phyloP scores from a whole-genome alignment of 139 green algal species.

The Closterium sp. region DNA sequence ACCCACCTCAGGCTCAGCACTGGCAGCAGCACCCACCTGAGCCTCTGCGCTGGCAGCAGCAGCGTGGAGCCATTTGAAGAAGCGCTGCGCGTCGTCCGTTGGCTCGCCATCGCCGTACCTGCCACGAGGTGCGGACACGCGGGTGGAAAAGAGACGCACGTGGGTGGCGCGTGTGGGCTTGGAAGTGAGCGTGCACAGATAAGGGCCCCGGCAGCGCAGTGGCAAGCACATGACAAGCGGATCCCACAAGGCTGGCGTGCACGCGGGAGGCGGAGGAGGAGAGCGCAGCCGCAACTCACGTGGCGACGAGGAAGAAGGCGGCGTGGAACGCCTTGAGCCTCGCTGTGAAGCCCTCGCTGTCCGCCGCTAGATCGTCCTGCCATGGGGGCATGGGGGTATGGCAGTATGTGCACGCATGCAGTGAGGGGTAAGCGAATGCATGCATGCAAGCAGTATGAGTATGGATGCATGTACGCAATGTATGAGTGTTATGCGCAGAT shows the following conservation, averaged over 20 bases:
- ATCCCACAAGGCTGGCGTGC: too few species aligned
- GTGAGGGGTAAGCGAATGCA: too few species aligned
- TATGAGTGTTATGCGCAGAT: too few species aligned
- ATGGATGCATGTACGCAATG: too few species aligned
- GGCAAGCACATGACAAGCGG: not conserved
- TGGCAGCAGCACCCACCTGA: not conserved
- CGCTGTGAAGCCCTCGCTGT: not conserved
- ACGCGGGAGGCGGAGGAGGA: not conserved
- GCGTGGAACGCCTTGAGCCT: not conserved
- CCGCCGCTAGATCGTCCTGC: not conserved
- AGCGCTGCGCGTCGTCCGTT: slow-evolving; percentile 84
- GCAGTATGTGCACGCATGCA: too few species aligned
- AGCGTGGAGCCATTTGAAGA: slow-evolving; percentile 76
- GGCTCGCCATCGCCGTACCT: slow-evolving; percentile 94
- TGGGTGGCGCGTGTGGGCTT: not conserved
- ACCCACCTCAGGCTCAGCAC: too few species aligned
- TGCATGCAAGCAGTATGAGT: too few species aligned
- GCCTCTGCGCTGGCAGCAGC: not conserved
- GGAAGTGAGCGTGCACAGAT: not conserved
- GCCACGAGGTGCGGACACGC: too few species aligned
- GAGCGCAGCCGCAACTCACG: not conserved
- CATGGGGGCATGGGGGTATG: not conserved
- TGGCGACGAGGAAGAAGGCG: slow-evolving; percentile 25
- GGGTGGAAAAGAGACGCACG: not conserved
- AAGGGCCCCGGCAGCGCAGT: too few species aligned